Evolutionary conservation across 2,329 filamentous ascomycete genomes (phyloP), one percentile per base, ranked within the genome.

Genomic region (Didymella arachidicola): DNA sequence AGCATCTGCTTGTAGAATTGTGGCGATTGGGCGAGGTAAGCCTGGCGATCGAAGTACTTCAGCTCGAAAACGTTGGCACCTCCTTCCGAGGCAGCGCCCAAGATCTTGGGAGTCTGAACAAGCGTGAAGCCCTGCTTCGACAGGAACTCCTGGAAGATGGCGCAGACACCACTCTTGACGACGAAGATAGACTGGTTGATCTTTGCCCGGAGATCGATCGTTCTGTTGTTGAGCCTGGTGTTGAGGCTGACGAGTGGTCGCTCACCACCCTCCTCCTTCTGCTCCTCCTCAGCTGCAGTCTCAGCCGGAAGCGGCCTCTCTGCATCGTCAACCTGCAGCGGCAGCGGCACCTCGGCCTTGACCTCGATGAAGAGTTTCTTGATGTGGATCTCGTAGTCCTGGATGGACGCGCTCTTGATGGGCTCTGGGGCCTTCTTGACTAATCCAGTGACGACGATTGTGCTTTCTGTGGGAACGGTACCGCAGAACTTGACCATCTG

Each of bases 401-500:
- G 87, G 54, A 98, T 89, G 16, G 87, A 88, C 58, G 91, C 91
- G 72, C 91, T 95, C 80, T 96, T 95, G 76, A 98, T 90, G 3
- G 92, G 90, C 73, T 96, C 92, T 22, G 90, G 84, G 0, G 93
- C 91, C 80, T 90, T 89, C 82, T 93, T 86, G 52, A 98, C 89
- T 30, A 84, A 81, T 65, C 90, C 95, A 72, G 96, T 91, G 60
- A 97, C 88, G 39, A 88, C 81, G 26, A 97, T 88, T 68, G 90
- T 93, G 68, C 89, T 92, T 82, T 97, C 94, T 44, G 89, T 83
- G 72, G 87, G 89, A 66, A 97, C 80, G 42, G 82, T 84, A 46
- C 86, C 87, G 48, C 90, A 87, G 87, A 91, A 98, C 81, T 98
- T 98, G 75, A 97, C 91, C 94, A 98, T 98, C 79, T 91, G 92